Evolutionary conservation across 1,139 yeast genomes (phyloP).

Genomic region (Geotrichum aggregatum): DNA sequence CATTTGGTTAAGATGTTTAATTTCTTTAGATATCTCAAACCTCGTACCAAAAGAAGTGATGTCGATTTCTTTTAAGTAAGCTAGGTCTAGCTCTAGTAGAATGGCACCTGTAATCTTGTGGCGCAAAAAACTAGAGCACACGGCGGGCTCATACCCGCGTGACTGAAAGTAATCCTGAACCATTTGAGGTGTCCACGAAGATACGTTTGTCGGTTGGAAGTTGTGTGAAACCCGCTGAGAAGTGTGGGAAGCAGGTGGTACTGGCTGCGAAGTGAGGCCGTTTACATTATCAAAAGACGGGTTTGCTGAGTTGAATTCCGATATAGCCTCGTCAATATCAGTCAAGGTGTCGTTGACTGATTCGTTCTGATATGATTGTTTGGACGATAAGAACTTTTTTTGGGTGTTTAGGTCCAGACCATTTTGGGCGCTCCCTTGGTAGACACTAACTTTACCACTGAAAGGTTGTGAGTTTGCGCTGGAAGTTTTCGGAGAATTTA

Average conservation of each 20-base stretch:
- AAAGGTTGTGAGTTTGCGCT: slow-evolving; percentile 9
- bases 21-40: slow-evolving; percentile 84
- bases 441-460: slow-evolving; percentile 10
- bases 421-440: too few species aligned
- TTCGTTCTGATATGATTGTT: slow-evolving; percentile 27
- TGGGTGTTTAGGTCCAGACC: too few species aligned
- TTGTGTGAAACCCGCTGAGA: slow-evolving; percentile 4
- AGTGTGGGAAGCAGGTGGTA: slow-evolving; percentile 20
- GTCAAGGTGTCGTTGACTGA: slow-evolving; percentile 59
- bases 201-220: slow-evolving; percentile 24
- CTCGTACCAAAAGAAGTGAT: slow-evolving; percentile 92
- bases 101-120: slow-evolving; percentile 89
- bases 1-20: slow-evolving; percentile 53
- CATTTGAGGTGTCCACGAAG: slow-evolving; percentile 78
- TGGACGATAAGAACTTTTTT: neutral
- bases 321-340: slow-evolving; percentile 81
- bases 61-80: slow-evolving; percentile 84
- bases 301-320: slow-evolving; percentile 47
- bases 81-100: slow-evolving; percentile 75
- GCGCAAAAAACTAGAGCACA: slow-evolving; percentile 72
- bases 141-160: slow-evolving; percentile 66
- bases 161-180: slow-evolving; percentile 72
- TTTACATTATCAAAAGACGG: slow-evolving; percentile 25
- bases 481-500: slow-evolving; percentile 28
- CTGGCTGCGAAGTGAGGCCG: slow-evolving; percentile 13